phyloP scores from a whole-genome alignment of 345 rosid genomes.

The Murraya paniculata region DNA sequence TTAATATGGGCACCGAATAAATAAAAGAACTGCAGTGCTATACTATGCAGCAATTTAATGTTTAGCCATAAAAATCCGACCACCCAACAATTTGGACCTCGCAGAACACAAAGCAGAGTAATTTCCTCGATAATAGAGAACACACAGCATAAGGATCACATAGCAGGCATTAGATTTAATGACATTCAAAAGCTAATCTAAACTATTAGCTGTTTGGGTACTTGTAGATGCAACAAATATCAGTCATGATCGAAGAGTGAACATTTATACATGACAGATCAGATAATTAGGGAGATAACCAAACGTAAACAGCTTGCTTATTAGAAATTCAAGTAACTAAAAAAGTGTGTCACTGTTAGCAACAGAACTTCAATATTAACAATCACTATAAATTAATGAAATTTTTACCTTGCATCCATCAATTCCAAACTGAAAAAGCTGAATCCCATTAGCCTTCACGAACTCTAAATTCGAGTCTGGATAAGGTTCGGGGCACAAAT shows the following conservation, averaged over 20 bases:
- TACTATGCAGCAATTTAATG: not conserved
- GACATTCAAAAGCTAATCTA: not conserved
- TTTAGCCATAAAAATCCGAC: not conserved
- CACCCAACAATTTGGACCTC: not conserved
- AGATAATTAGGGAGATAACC: not conserved
- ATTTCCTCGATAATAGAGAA: not conserved
- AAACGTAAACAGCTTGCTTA: not conserved
- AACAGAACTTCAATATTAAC: not conserved
- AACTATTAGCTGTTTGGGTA: not conserved
- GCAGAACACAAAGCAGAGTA: not conserved
- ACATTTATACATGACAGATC: not conserved
- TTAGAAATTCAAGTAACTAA: no score
- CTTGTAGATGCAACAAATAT: not conserved
- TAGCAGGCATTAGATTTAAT: not conserved
- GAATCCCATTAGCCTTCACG: slow-evolving; percentile 50
- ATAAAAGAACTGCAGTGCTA: not conserved
- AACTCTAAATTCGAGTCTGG: slow-evolving; percentile 56
- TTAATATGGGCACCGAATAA: not conserved
- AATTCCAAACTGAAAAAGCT: slow-evolving; percentile 74
- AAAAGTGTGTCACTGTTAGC: not conserved
- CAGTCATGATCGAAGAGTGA: not conserved
- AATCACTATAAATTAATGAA: not conserved
- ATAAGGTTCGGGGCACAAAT: slow-evolving; percentile 68
- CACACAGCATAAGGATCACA: not conserved
- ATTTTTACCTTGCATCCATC: slow-evolving; percentile 61